Evolutionary conservation across 2,329 filamentous ascomycete genomes (phyloP).

Genomic region (Neonectria sp.): DNA sequence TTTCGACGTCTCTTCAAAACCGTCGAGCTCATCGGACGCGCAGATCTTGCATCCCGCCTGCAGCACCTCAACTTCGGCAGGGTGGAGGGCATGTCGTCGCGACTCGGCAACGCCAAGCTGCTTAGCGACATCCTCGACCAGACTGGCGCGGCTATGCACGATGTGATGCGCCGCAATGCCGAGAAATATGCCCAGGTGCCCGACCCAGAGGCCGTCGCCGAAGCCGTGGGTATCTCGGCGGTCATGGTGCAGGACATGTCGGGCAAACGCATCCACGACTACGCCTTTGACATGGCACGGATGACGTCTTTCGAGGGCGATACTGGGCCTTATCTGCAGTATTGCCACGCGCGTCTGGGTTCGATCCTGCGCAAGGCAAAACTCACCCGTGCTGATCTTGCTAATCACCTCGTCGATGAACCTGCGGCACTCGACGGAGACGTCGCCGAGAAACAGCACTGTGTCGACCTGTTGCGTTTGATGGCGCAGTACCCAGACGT

Average conservation of each 20-base stretch:
- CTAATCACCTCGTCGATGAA: neutral
- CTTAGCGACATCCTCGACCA: constrained; percentile 70
- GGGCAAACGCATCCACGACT: constrained; percentile 68
- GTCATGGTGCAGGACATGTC: constrained; percentile 84
- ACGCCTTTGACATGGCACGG: constrained; percentile 78
- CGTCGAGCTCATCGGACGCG: neutral
- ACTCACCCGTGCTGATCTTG: constrained; percentile 47
- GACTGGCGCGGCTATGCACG: constrained; percentile 78
- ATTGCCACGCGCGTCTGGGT: constrained; percentile 75
- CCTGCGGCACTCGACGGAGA: neutral
- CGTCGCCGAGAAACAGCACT: constrained; percentile 49
- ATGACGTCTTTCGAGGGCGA: constrained; percentile 84
- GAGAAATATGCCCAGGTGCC: constrained; percentile 77
- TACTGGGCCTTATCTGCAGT: constrained; percentile 82
- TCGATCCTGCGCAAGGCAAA: constrained; percentile 54
- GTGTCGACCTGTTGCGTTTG: constrained; percentile 72
- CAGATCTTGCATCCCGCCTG: neutral
- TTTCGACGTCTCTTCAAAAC: too few relatives aligned
- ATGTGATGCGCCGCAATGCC: constrained; percentile 77
- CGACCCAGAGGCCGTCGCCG: constrained; percentile 73
- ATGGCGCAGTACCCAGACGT: constrained; percentile 77
- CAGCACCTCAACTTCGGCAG: constrained; percentile 37
- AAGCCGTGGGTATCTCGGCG: constrained; percentile 76
- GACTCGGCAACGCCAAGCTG: constrained; percentile 66
- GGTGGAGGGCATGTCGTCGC: constrained; percentile 60